Evolutionary conservation across 768 basidiomycete species (phyloP).

Genomic region (Coprinellus micaceus): DNA sequence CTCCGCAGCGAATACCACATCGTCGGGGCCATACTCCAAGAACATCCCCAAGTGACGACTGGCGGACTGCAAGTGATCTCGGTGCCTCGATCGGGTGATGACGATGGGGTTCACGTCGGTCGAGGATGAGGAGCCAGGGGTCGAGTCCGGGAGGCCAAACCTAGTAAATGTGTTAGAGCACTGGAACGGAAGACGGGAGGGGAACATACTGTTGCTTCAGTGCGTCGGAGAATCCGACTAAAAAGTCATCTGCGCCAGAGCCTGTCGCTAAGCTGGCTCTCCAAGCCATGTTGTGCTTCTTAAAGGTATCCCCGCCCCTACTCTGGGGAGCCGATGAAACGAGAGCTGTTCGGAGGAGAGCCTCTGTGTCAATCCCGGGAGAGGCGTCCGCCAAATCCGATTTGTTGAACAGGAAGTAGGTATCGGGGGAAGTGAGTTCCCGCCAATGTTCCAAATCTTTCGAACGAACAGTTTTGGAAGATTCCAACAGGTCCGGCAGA

Average conservation of each 20-base stretch:
- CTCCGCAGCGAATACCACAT: slow-evolving; percentile 81
- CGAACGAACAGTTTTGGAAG: slow-evolving; percentile 5
- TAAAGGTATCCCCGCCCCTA: too few species aligned
- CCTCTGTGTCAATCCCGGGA: background rate
- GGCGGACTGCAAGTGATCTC: slow-evolving; percentile 69
- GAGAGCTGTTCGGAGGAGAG: background rate
- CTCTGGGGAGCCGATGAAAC: background rate
- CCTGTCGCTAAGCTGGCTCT: slow-evolving; percentile 57
- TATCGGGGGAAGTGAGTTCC: slow-evolving; percentile 49
- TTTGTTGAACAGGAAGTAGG: slow-evolving; percentile 80
- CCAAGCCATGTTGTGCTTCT: slow-evolving; percentile 41
- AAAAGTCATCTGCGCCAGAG: slow-evolving; percentile 54
- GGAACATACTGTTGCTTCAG: slow-evolving; percentile 47
- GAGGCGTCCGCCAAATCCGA: slow-evolving; percentile 46
- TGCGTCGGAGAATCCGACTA: slow-evolving; percentile 51
- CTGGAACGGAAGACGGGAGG: background rate
- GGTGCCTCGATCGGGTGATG: slow-evolving; percentile 77
- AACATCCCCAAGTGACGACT: slow-evolving; percentile 61
- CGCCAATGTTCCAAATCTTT: slow-evolving; percentile 29
- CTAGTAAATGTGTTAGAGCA: background rate
- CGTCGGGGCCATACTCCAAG: slow-evolving; percentile 44
- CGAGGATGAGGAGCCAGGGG: slow-evolving; percentile 4
- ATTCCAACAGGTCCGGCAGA: slow-evolving; percentile 42
- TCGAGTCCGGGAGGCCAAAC: slow-evolving; percentile 3
- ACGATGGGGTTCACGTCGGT: slow-evolving; percentile 44